phyloP scores from a whole-genome alignment of 164 flowering plant species.

The Chimonanthus praecox region DNA sequence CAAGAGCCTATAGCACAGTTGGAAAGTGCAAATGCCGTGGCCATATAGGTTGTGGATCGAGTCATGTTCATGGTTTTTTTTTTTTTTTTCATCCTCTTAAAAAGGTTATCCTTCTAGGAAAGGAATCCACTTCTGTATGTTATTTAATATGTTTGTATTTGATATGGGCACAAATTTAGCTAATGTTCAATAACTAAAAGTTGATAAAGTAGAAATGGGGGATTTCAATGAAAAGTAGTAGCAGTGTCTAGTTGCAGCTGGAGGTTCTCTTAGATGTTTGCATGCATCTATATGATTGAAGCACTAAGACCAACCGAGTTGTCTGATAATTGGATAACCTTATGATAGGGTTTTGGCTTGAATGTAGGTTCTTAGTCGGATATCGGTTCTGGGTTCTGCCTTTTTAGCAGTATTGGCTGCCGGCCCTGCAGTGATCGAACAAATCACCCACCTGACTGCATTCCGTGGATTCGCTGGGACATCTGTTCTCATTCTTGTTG shows the following conservation, averaged over 20 bases:
- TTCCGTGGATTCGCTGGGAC: slow-evolving; percentile 99
- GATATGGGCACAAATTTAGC: no score
- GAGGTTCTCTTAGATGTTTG: background rate
- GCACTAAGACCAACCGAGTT: no score
- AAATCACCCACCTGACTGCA: slow-evolving; percentile 82
- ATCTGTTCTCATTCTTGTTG: slow-evolving; percentile 96
- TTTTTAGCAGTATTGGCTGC: slow-evolving; percentile 93
- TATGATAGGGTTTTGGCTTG: slow-evolving; percentile 6
- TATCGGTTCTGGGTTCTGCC: slow-evolving; percentile 92
- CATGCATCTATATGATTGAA: background rate
- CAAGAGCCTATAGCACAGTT: no score
- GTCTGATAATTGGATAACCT: background rate
- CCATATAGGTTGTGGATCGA: no score
- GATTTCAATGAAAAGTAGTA: no score
- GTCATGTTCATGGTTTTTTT: no score
- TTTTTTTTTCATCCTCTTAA: no score
- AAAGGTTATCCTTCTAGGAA: no score
- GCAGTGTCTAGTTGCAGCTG: background rate
- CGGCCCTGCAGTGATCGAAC: slow-evolving; percentile 91
- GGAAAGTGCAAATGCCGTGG: no score
- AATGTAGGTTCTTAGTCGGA: slow-evolving; percentile 83
- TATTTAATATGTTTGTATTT: no score
- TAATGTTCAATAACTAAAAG: background rate
- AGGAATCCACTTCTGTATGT: no score
- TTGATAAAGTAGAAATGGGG: no score